Evolutionary conservation across 768 basidiomycete genomes (phyloP), one percentile per base, ranked within the genome.

Genomic region (Leucocoprinus sp.): DNA sequence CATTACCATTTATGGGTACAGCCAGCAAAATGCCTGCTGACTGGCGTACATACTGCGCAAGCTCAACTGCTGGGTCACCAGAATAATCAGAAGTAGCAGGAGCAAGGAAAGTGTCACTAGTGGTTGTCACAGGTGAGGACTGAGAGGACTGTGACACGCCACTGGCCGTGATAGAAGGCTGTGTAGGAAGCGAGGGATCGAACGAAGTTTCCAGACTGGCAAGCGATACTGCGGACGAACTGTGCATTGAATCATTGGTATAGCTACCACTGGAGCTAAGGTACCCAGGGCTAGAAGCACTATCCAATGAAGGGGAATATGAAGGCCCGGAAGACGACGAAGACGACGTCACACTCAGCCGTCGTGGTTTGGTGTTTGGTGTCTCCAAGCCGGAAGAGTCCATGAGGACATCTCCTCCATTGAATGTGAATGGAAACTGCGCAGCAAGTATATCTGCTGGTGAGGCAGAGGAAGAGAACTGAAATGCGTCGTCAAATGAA

Each of bases 1-100:
- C 39, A 27, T 27, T 29, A 11, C 44, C 49, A 55, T 57, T 42
- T 61, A 69, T 67, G 23, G 67, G 73, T 19, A 70, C 71, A 3
- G 70, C 74, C 33, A 75, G 60, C 67, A 74, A 67, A 6, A 84
- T 70, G 12, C 80, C 81, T 0, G 82, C 64, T 57, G 70, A 64
- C 60, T 81, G 63, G 18, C 74, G 67, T 12, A 75, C 76, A 0
- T 68, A 60, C 19, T 70, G 67, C 4, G 74, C 75, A 1, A 77
- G 58, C 47, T 73, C 71, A 5, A 65, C 63, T 1, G 66, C 64
- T 1, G 64, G 61, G 31, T 68, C 62, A 0, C 55, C 56, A 17
- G 43, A 31, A 44, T 45, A 46, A 8, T 45, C 37, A 15, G 26
- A 9, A 18, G 42, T 45, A 35, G 54, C 48, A 24, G 43, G 42